Evolutionary conservation across 2,329 filamentous ascomycete species (phyloP), one percentile per base, ranked within the genome.

Genomic region (Colletotrichum camelliae): DNA sequence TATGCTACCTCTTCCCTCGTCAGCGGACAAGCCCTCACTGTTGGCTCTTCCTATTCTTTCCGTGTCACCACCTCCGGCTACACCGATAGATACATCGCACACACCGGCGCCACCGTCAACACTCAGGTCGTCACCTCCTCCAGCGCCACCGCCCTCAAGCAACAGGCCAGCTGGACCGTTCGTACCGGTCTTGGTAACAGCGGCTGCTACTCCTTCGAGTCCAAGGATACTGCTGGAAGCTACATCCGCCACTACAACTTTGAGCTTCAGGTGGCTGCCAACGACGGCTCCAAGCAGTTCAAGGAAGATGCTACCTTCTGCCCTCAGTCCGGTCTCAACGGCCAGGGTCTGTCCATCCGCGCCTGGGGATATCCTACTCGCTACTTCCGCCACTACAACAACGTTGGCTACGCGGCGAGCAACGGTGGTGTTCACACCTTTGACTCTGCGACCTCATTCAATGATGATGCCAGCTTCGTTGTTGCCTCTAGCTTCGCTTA

Each of bases 261-360:
- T 67, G 85, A 27, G 33, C 88, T 93, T 1, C 62, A 81, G 39
- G 77, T 93, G 61, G 81, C 84, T 57, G 85, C 87, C 72, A 87
- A 88, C 77, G 91, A 93, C 76, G 87, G 87, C 70, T 85, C 84
- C 71, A 91, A 92, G 85, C 82, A 84, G 67, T 92, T 93, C 82
- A 48, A 83, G 5, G 91, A 93, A 78, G 91, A 93, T 64, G 90
- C 91, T 9, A 93, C 92, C 0, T 93, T 93, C 82, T 93, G 92
- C 80, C 85, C 90, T 0, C 86, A 89, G 80, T 74, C 86, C 1
- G 88, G 88, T 0, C 82, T 93, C 27, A 89, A 82, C 77, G 89
- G 89, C 6, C 80, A 86, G 58, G 90, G 89, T 8, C 88, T 76
- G 77, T 87, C 90, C 0, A 85, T 93, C 37, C 86, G 89, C 6